Conservation (phyloP, 1,284 basidiomycete genomes). For the Tilletia indica region DNA sequence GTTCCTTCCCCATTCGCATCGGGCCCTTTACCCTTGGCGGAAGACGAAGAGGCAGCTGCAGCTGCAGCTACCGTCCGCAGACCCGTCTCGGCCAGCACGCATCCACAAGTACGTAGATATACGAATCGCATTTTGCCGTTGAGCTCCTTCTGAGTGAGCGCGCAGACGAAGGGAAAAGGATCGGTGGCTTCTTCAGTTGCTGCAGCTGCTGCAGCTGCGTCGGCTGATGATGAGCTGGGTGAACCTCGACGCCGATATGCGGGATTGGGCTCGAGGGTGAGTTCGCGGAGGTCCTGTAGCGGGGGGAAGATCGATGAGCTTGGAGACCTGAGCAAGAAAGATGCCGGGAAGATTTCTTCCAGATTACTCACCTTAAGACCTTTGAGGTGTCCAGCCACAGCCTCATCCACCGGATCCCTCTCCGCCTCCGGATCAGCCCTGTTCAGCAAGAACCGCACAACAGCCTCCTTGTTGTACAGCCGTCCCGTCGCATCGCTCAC, state of each 20-base stretch:
- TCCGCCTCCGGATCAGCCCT: slow-evolving; percentile 15
- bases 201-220: neutral
- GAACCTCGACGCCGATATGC: neutral
- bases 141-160: slow-evolving; percentile 46
- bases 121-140: slow-evolving; percentile 49
- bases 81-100: slow-evolving; percentile 45
- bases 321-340: neutral
- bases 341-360: neutral
- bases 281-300: slow-evolving; percentile 35
- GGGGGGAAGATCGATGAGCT: no score
- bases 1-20: neutral
- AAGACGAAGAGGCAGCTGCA: neutral
- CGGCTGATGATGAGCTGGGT: neutral
- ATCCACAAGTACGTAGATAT: slow-evolving; percentile 44
- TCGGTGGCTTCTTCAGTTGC: neutral
- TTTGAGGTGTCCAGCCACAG: slow-evolving; percentile 39
- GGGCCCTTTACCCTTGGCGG: neutral
- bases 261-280: slow-evolving; percentile 35
- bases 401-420: slow-evolving; percentile 20
- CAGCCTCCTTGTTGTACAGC: slow-evolving; percentile 53
- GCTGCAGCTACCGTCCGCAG: slow-evolving; percentile 26
- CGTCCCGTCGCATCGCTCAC: slow-evolving; percentile 45
- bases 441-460: slow-evolving; percentile 43
- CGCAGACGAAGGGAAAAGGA: slow-evolving; percentile 43
- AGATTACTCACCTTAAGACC: slow-evolving; percentile 33